Percentiles rank a stretch among this genome's conserved stretches.
phyloP scores from a whole-genome alignment of 164 flowering plant genomes.

The Annona squamosa region DNA sequence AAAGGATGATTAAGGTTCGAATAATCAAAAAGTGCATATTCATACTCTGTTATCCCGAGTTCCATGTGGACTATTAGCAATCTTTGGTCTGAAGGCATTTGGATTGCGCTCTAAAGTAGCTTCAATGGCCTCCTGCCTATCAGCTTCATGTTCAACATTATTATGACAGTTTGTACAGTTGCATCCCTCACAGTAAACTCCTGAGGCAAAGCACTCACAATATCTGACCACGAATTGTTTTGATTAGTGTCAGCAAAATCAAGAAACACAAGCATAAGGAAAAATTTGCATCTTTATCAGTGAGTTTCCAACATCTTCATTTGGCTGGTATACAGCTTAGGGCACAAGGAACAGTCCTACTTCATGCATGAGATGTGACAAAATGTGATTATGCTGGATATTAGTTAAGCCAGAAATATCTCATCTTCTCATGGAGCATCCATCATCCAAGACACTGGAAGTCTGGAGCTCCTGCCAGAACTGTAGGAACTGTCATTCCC shows the following conservation, averaged over 20 bases:
- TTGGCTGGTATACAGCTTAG: too few species aligned
- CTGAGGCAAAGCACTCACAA: constrained; percentile 97
- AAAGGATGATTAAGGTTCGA: not conserved
- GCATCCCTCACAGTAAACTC: constrained; percentile 93
- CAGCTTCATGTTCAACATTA: constrained; percentile 79
- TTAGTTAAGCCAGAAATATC: too few species aligned
- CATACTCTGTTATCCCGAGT: constrained; percentile 62
- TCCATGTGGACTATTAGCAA: constrained; percentile 89
- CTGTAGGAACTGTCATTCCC: not conserved
- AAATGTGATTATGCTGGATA: too few species aligned
- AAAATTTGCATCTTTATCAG: too few species aligned
- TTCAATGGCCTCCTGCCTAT: constrained; percentile 84
- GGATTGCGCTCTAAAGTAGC: constrained; percentile 92
- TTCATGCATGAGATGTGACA: too few species aligned
- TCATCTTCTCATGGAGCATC: too few species aligned
- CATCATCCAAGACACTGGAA: not conserved
- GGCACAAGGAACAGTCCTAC: too few species aligned
- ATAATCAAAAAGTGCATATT: not conserved
- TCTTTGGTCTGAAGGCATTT: constrained; percentile 90
- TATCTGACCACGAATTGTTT: constrained; percentile 44
- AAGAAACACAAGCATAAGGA: not conserved
- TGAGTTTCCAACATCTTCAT: too few species aligned
- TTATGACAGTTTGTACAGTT: constrained; percentile 85
- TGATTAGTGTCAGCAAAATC: not conserved
- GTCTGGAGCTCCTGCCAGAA: not conserved